A percentile compares a stretch with the other conserved stretches of the same genome.
Evolutionary conservation across 2,329 filamentous ascomycete species (phyloP).

Genomic region (Stagonosporopsis vannaccii): DNA sequence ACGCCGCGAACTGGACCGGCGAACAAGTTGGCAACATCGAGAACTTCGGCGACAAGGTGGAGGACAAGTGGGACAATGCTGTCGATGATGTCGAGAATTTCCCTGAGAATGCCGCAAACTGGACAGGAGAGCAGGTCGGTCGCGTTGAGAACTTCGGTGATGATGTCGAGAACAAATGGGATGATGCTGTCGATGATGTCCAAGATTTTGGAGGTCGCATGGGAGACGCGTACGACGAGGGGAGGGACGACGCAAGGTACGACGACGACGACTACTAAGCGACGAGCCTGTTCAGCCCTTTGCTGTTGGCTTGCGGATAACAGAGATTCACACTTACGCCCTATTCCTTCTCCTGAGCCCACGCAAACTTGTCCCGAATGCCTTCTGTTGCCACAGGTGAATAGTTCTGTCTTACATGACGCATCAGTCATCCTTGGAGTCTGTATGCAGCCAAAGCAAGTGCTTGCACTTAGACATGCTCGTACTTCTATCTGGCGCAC

Average conservation of each 20-base stretch:
- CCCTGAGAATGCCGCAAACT: conserved; percentile 31
- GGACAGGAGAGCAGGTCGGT: conserved; percentile 34
- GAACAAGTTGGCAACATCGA: conserved; percentile 34
- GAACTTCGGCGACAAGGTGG: conserved; percentile 31
- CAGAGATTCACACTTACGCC: too few species aligned
- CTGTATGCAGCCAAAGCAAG: too few species aligned
- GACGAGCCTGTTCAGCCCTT: neutral
- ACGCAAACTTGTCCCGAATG: too few species aligned
- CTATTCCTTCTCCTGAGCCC: too few species aligned
- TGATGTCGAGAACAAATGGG: conserved; percentile 35
- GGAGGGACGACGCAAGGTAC: conserved; percentile 33
- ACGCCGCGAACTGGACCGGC: conserved; percentile 33
- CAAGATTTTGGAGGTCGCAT: conserved; percentile 32
- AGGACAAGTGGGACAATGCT: conserved; percentile 28
- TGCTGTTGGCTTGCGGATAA: too few species aligned
- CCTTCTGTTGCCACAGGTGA: too few species aligned
- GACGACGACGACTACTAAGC: conserved; percentile 27
- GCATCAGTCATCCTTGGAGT: too few species aligned
- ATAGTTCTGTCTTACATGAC: too few species aligned
- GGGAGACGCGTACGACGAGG: conserved; percentile 34
- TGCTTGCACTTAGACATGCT: too few species aligned
- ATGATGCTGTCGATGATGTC: conserved; percentile 25
- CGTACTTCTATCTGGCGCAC: too few species aligned
- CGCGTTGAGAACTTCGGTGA: conserved; percentile 33
- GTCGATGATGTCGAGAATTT: conserved; percentile 36